These are phyloP conservation scores for Linnemannia zychae DNA, from an alignment of 192 early-diverging fungal genomes.

Conservation along the genomic window DNA sequence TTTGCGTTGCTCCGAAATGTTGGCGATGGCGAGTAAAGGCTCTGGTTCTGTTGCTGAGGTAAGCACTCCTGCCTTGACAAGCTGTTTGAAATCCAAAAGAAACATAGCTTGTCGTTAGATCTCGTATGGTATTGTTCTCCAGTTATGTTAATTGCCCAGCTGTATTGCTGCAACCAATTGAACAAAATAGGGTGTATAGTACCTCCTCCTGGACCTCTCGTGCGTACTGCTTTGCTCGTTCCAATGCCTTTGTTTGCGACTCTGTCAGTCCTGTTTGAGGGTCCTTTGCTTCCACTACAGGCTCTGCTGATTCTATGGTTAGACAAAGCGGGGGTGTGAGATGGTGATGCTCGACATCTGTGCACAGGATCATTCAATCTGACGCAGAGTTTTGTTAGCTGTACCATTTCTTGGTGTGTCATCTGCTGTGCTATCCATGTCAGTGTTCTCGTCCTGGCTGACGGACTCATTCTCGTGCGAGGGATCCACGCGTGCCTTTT, in stretches of 20 bases:
- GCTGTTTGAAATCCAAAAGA: background rate
- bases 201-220: slow-evolving; percentile 47
- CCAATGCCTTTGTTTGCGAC: slow-evolving; percentile 25
- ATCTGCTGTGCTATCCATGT: background rate
- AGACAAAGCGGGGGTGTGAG: background rate
- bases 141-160: background rate
- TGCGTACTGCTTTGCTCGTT: slow-evolving; percentile 42
- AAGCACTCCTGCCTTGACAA: slow-evolving; percentile 30
- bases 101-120: background rate
- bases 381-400: too few species aligned
- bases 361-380: too few species aligned
- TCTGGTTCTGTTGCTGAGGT: slow-evolving; percentile 43
- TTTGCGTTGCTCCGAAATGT: slow-evolving; percentile 44
- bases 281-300: slow-evolving; percentile 16
- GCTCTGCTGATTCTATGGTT: background rate
- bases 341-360: background rate
- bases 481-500: slow-evolving; percentile 37
- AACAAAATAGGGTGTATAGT: background rate
- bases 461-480: background rate
- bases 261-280: slow-evolving; percentile 30
- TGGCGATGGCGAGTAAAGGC: slow-evolving; percentile 39
- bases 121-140: background rate
- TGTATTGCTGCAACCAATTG: background rate
- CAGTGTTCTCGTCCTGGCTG: background rate
- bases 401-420: slow-evolving; percentile 7